These are phyloP conservation scores for Zangia roseola DNA, from an alignment of 768 basidiomycete species.

Conservation along the genomic window DNA sequence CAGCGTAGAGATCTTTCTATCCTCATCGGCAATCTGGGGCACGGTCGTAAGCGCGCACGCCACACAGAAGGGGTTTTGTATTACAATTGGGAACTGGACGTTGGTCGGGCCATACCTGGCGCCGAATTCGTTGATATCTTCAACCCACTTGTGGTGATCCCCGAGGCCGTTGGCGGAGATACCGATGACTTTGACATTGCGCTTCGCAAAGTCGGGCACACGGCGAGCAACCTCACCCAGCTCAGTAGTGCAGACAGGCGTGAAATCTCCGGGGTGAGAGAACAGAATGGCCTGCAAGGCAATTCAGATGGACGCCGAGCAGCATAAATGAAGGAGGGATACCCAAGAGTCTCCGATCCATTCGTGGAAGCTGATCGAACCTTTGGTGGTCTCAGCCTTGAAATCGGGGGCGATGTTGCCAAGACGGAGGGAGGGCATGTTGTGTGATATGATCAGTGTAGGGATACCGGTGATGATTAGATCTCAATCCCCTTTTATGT, in stretches of 20 bases:
- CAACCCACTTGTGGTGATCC: conserved; percentile 84
- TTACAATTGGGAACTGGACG: conserved; percentile 89
- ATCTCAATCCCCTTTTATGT: conserved; percentile 6
- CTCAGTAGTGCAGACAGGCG: conserved; percentile 96
- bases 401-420: conserved; percentile 91
- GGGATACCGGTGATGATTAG: conserved; percentile 7
- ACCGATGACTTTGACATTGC: conserved; percentile 91
- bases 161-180: conserved; percentile 88
- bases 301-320: not conserved
- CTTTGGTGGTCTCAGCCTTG: conserved; percentile 83
- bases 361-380: conserved; percentile 88
- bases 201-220: conserved; percentile 76
- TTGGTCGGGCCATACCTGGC: conserved; percentile 65
- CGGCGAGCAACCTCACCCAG: conserved; percentile 94
- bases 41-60: conserved; percentile 9
- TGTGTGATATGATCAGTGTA: conserved; percentile 12
- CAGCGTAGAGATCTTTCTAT: conserved; percentile 78
- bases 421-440: conserved; percentile 64
- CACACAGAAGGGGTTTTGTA: not conserved
- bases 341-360: conserved; percentile 91
- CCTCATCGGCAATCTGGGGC: conserved; percentile 83
- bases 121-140: conserved; percentile 85
- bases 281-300: conserved; percentile 76
- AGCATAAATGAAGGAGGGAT: conserved; percentile 20
- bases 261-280: conserved; percentile 93